Evolutionary conservation across 495 filamentous ascomycete species (phyloP), one percentile per base, ranked within the genome.

Genomic region (Aspergillus kassunensis): DNA sequence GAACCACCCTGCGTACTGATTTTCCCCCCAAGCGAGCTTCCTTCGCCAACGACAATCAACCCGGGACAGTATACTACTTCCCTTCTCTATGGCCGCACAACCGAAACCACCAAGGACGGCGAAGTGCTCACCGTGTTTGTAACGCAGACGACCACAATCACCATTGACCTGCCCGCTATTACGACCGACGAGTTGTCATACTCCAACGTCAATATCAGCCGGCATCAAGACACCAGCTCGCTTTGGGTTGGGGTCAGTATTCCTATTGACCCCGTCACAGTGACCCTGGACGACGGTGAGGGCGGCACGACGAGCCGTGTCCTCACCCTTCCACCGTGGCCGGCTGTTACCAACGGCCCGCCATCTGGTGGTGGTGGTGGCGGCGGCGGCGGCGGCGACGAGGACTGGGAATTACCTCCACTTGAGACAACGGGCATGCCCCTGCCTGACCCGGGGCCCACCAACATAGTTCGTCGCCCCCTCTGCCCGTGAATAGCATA

Each of bases 151-250:
- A 44, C 41, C 1, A 44, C 41, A 1, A 16, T 44, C 41, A 44
- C 41, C 41, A 44, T 44, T 15, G 20, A 20, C 13, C 19, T 44
- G 41, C 41, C 41, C 12, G 19, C n/a, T 1, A 44, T 44, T 15
- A 24, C 24, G 41, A 44, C 41, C 3, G 20, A 44, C 23, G 41
- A 24, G 19, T 11, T 44, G 19, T 20, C 19, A 11, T 44, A 11
- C 41, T 44, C 41, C 41, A 44, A 44, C 41, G 41, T 44, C 41
- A 44, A 44, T 25, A 24, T 44, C 3, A 24, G 19, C 9, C 20
- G 19, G 19, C 7, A n/a, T 33, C 24, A 20, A 24, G 41, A 24
- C 2, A 13, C 3, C 3, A 44, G 20, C 19, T 24, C 41, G 11
- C 20, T 44, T 0, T 24, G 19, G 19, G 24, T 44, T n/a, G 20